phyloP scores from a whole-genome alignment of 768 basidiomycete genomes.

The Russula ochroleuca region DNA sequence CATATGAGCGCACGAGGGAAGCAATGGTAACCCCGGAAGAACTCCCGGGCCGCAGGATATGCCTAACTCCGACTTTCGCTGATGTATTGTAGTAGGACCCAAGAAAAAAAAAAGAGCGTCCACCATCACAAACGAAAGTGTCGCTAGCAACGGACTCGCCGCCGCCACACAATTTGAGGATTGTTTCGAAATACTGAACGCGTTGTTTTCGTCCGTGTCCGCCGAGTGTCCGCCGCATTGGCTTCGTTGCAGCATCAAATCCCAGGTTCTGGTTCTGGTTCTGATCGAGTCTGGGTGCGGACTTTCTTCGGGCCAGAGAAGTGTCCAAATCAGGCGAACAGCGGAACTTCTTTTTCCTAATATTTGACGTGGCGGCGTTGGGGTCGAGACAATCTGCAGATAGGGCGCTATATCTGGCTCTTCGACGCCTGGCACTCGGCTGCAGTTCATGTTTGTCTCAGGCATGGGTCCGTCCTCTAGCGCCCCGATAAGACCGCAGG shows the following conservation, averaged over 20 bases:
- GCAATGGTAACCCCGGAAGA: not conserved
- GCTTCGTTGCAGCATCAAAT: not conserved
- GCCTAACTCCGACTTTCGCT: not conserved
- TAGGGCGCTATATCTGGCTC: not conserved
- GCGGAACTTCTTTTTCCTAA: constrained; percentile 2
- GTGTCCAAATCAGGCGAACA: not conserved
- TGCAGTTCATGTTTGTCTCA: not conserved
- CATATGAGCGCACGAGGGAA: not conserved
- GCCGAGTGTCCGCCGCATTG: not conserved
- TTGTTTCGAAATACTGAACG: not conserved
- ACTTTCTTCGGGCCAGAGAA: constrained; percentile 8
- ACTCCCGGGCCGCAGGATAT: not conserved
- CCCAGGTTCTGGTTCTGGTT: not conserved
- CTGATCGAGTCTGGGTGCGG: constrained; percentile 16
- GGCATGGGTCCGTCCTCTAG: not conserved
- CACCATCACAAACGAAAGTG: not conserved
- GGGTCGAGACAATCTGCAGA: not conserved
- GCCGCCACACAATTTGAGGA: constrained; percentile 8
- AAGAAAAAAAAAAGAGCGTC: not conserved
- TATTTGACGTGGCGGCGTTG: constrained; percentile 17
- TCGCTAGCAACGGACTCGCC: constrained; percentile 10
- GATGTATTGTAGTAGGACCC: not conserved
- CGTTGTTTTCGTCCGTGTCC: not conserved
- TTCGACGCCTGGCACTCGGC: not conserved
- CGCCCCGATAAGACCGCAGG: constrained; percentile 13